Evolutionary conservation across 1,284 basidiomycete genomes (phyloP).

Genomic region (Gomphus bonarii): DNA sequence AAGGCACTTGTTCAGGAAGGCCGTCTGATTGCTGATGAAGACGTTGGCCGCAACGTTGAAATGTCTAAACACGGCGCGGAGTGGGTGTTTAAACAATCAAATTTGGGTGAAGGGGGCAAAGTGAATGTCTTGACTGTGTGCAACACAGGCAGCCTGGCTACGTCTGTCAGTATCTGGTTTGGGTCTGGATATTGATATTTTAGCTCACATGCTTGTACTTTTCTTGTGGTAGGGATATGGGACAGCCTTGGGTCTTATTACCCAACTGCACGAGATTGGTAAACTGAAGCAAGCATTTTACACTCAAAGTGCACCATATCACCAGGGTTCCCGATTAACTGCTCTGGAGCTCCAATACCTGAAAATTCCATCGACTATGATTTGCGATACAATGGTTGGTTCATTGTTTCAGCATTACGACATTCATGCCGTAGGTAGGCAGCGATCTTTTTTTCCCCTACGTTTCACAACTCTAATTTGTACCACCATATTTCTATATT

Average conservation of each 20-base stretch:
- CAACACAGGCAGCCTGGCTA: constrained; percentile 89
- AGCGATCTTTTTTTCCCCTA: background rate
- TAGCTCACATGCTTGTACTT: constrained; percentile 7
- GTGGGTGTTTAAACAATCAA: constrained; percentile 62
- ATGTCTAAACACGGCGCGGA: constrained; percentile 80
- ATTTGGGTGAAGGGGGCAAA: constrained; percentile 34
- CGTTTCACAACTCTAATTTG: constrained; percentile 1
- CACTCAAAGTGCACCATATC: constrained; percentile 89
- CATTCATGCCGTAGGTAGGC: constrained; percentile 78
- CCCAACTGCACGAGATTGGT: constrained; percentile 69
- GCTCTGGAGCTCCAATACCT: constrained; percentile 79
- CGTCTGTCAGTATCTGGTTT: constrained; percentile 50
- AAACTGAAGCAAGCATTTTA: constrained; percentile 76
- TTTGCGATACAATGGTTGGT: constrained; percentile 92
- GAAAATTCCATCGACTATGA: constrained; percentile 80
- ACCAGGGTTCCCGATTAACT: constrained; percentile 82
- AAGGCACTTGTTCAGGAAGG: constrained; percentile 53
- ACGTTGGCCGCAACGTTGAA: constrained; percentile 70
- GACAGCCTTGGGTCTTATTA: constrained; percentile 89
- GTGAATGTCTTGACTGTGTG: constrained; percentile 88
- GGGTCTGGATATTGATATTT: background rate
- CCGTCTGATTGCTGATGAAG: constrained; percentile 65
- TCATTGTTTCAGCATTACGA: constrained; percentile 80
- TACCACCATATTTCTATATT: too few relatives aligned
- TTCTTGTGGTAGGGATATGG: constrained; percentile 66